Evolutionary conservation across 352 stramenopile species (phyloP).

Genomic region (Phytophthora cactorum): DNA sequence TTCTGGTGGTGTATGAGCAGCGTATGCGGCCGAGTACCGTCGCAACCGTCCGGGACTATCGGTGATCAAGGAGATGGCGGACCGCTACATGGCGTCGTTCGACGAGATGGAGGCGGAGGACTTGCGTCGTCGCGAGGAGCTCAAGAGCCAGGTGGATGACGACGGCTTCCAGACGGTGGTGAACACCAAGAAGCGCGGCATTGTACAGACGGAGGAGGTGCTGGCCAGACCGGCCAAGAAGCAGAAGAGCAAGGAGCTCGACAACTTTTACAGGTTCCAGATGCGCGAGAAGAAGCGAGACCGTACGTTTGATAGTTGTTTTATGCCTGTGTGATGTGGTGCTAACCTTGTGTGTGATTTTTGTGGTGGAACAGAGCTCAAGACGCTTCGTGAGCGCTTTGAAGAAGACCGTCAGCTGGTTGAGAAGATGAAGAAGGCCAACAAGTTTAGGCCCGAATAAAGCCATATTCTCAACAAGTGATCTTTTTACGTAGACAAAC

Average conservation of each 20-base stretch:
- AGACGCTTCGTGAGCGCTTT: slow-evolving; percentile 82
- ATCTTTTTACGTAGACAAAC: slow-evolving; percentile 1
- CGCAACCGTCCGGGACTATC: slow-evolving; percentile 70
- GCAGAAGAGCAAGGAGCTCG: slow-evolving; percentile 82
- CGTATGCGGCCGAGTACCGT: slow-evolving; percentile 69
- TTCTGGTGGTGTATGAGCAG: slow-evolving; percentile 14
- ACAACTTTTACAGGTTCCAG: slow-evolving; percentile 90
- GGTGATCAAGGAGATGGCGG: slow-evolving; percentile 67
- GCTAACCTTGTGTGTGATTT: slow-evolving; percentile 16
- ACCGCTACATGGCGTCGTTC: slow-evolving; percentile 82
- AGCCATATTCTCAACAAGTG: slow-evolving; percentile 6
- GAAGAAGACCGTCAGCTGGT: slow-evolving; percentile 81
- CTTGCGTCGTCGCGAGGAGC: slow-evolving; percentile 59
- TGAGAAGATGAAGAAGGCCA: slow-evolving; percentile 84
- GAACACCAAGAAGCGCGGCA: slow-evolving; percentile 79
- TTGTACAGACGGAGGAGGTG: slow-evolving; percentile 56
- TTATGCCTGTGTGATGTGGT: background rate
- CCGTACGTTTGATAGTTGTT: slow-evolving; percentile 53
- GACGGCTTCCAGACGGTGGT: slow-evolving; percentile 86
- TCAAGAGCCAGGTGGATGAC: slow-evolving; percentile 84
- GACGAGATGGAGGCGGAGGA: slow-evolving; percentile 75
- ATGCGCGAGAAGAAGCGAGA: slow-evolving; percentile 87
- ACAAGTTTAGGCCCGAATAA: slow-evolving; percentile 86
- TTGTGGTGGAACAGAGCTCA: slow-evolving; percentile 59
- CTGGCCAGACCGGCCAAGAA: slow-evolving; percentile 73